These are phyloP conservation scores for Pichia scutulata DNA, from an alignment of 805 yeast species.

Conservation along the genomic window DNA sequence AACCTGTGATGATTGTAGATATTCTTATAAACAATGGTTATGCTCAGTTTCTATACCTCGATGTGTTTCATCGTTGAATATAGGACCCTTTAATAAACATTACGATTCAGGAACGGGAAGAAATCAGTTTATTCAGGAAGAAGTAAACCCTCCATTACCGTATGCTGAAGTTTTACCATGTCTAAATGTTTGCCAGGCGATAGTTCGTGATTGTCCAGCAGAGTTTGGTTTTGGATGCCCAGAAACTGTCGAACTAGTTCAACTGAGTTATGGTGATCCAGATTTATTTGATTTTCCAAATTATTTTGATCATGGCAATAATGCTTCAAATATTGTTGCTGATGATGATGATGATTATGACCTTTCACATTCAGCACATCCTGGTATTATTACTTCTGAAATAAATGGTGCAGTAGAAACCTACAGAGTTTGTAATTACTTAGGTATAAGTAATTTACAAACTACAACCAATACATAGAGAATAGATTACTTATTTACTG, in stretches of 20 bases:
- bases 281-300: conserved; percentile 10
- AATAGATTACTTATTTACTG: not conserved
- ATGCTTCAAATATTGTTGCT: not conserved
- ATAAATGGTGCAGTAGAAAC: conserved; percentile 5
- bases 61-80: conserved; percentile 45
- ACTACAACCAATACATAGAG: not conserved
- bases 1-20: conserved; percentile 65
- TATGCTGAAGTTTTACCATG: conserved; percentile 88
- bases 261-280: conserved; percentile 32
- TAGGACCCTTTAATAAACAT: conserved; percentile 35
- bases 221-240: conserved; percentile 76
- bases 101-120: conserved; percentile 50
- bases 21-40: conserved; percentile 76
- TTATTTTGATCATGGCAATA: not conserved
- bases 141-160: conserved; percentile 43
- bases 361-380: too few relatives aligned
- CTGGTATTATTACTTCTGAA: not conserved
- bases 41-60: conserved; percentile 86
- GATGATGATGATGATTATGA: too few relatives aligned
- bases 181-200: conserved; percentile 64
- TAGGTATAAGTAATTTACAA: conserved; percentile 22
- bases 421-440: conserved; percentile 34
- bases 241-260: conserved; percentile 25
- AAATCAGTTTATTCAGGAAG: conserved; percentile 45
- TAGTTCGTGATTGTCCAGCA: conserved; percentile 80